These are phyloP conservation scores for Rasamsonia emersonii DNA, from an alignment of 2,329 filamentous ascomycete genomes.

Conservation along the genomic window DNA sequence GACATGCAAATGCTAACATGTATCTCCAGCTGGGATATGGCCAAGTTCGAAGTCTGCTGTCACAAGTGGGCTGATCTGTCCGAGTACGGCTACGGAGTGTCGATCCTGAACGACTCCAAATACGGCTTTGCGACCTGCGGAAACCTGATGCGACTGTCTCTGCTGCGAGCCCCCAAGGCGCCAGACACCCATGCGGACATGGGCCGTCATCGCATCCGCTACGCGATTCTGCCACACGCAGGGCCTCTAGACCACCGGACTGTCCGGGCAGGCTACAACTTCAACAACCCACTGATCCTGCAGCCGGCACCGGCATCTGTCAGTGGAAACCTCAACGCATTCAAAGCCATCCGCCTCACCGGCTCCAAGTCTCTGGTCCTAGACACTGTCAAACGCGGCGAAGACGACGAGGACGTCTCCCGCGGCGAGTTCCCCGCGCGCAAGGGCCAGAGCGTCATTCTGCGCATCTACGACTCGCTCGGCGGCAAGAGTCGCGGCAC, in stretches of 20 bases:
- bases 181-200: slow-evolving; percentile 92
- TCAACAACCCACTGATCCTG: slow-evolving; percentile 71
- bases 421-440: slow-evolving; percentile 54
- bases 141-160: slow-evolving; percentile 78
- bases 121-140: slow-evolving; percentile 90
- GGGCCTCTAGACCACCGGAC: slow-evolving; percentile 64
- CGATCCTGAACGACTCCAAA: slow-evolving; percentile 89
- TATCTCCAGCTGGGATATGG: slow-evolving; percentile 74
- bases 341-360: slow-evolving; percentile 57
- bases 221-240: slow-evolving; percentile 79
- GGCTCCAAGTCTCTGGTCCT: slow-evolving; percentile 64
- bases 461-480: slow-evolving; percentile 80
- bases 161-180: slow-evolving; percentile 82
- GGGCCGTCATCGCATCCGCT: slow-evolving; percentile 78
- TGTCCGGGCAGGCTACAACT: slow-evolving; percentile 75
- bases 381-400: slow-evolving; percentile 88
- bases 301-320: slow-evolving; percentile 34
- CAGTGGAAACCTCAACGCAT: slow-evolving; percentile 13
- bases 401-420: slow-evolving; percentile 65
- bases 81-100: slow-evolving; percentile 81
- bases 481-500: slow-evolving; percentile 70
- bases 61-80: slow-evolving; percentile 91
- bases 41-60: slow-evolving; percentile 93
- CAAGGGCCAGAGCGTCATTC: slow-evolving; percentile 67
- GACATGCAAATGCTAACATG: slow-evolving; percentile 16